Conservation (phyloP, 768 basidiomycete species). For the Exsudoporus frostii region DNA sequence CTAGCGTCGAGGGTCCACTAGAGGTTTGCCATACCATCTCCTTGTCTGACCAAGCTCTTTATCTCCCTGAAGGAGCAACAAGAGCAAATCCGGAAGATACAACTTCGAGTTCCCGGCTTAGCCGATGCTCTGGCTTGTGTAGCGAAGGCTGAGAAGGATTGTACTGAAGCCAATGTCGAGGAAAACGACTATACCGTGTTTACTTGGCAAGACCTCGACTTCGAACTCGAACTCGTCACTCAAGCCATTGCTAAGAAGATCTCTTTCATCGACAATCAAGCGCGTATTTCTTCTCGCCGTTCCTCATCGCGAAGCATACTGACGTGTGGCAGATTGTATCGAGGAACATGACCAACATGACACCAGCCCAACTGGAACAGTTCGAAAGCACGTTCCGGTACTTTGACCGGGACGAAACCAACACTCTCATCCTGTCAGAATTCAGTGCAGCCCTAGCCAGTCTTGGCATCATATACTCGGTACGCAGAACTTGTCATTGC, state of each 20-base stretch:
- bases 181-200: conserved; percentile 96
- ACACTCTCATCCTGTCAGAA: conserved; percentile 80
- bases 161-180: conserved; percentile 85
- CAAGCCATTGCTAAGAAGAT: conserved; percentile 85
- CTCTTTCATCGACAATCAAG: conserved; percentile 97
- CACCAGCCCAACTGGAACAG: conserved; percentile 93
- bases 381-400: conserved; percentile 97
- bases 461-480: conserved; percentile 89
- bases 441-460: conserved; percentile 94
- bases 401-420: conserved; percentile 91
- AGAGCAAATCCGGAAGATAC: conserved; percentile 58
- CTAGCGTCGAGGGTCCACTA: conserved; percentile 69
- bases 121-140: conserved; percentile 56
- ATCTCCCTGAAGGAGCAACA: conserved; percentile 63
- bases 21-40: conserved; percentile 47
- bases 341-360: conserved; percentile 89
- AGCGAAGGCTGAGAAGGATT: conserved; percentile 66
- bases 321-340: conserved; percentile 72
- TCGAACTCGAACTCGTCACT: conserved; percentile 80
- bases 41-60: conserved; percentile 6
- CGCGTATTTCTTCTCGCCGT: conserved; percentile 21
- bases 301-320: conserved; percentile 2
- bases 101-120: conserved; percentile 64
- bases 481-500: conserved; percentile 29
- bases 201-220: conserved; percentile 83